Evolutionary conservation across 1,284 basidiomycete species (phyloP), one percentile per base, ranked within the genome.

Genomic region (Prillingera fragicola): DNA sequence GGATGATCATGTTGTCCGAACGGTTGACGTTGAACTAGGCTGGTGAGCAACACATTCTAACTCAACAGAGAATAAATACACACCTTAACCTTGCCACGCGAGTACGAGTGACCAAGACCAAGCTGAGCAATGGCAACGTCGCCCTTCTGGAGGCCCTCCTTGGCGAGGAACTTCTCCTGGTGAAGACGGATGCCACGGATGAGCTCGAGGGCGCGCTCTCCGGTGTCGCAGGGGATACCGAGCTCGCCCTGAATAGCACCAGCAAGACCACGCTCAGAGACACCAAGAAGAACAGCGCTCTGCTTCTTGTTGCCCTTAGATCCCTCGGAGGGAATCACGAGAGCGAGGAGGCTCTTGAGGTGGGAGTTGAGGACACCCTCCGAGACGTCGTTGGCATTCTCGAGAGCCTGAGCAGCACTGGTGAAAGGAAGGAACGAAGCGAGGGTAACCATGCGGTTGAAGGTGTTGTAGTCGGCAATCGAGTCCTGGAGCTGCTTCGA

Each of bases 1-100:
- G 95, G 65, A 98, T 98, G 76, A 99, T 98, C 94, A 99, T 99
- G 78, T 98, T 99, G 77, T 99, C 94, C 54, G 89, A 84, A 56
- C 94, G 81, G 80, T 98, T 97, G 59, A 97, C 94, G 77, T 98
- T 98, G 83, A 98, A 98, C 76, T 73, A 47, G 15, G n/a, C 5
- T 17, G 21, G 45, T 48, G 35, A 41, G 45, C 48, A 17, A 40
- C 36, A 33, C 13, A 13, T 31, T 24, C 33, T 38, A 15, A n/a
- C 28, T n/a, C 18, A 21, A 26, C 14, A 39, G n/a, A n/a, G 13
- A 34, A 28, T 3, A 8, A n/a, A n/a, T 21, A 57, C 71, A 51
- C 44, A 73, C 71, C 73, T 96, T 96, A 60, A 98, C 86, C 72
- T 98, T 98, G 48, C 92, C 87, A 57, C 94, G 85, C 24, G 91